A percentile compares a stretch with the other conserved stretches of the same genome.
Evolutionary conservation across 1,139 yeast genomes (phyloP).

Genomic region (Komagataea norvegica): DNA sequence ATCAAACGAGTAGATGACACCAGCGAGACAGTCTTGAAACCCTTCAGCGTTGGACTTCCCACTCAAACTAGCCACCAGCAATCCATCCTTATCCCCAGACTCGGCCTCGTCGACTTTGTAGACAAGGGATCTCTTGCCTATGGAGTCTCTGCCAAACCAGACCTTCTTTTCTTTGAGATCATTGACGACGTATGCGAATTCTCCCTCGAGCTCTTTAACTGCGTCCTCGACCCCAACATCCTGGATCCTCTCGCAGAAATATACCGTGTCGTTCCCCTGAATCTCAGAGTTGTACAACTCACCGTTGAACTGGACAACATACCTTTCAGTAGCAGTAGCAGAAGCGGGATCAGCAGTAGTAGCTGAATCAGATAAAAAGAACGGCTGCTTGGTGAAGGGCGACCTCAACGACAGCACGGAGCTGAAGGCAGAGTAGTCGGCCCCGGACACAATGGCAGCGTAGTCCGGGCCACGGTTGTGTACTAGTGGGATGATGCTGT

Average conservation of each 20-base stretch:
- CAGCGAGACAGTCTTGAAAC: constrained; percentile 51
- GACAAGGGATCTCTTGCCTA: constrained; percentile 77
- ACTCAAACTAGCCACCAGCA: constrained; percentile 28
- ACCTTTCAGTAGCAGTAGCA: constrained; percentile 22
- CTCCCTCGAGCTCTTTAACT: constrained; percentile 57
- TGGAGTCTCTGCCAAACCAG: constrained; percentile 78
- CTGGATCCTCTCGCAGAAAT: constrained; percentile 24
- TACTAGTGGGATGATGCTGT: constrained; percentile 38
- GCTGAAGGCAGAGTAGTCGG: constrained; percentile 40
- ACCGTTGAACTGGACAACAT: constrained; percentile 73
- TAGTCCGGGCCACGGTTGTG: constrained; percentile 55
- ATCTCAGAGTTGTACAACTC: constrained; percentile 69
- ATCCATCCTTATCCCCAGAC: too few species aligned
- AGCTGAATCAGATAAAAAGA: constrained; percentile 19
- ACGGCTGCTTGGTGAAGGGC: constrained; percentile 76
- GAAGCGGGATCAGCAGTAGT: too few species aligned
- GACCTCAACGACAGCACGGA: constrained; percentile 75
- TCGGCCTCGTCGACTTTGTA: constrained; percentile 33
- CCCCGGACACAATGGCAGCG: constrained; percentile 23
- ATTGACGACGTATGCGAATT: constrained; percentile 63
- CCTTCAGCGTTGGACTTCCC: constrained; percentile 21
- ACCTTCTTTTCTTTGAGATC: constrained; percentile 37
- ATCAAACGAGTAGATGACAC: constrained; percentile 43
- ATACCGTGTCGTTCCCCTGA: constrained; percentile 46
- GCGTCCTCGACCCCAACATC: constrained; percentile 28